These are phyloP conservation scores for Coniochaeta hoffmannii DNA, from an alignment of 2,329 filamentous ascomycete genomes.

Conservation along the genomic window DNA sequence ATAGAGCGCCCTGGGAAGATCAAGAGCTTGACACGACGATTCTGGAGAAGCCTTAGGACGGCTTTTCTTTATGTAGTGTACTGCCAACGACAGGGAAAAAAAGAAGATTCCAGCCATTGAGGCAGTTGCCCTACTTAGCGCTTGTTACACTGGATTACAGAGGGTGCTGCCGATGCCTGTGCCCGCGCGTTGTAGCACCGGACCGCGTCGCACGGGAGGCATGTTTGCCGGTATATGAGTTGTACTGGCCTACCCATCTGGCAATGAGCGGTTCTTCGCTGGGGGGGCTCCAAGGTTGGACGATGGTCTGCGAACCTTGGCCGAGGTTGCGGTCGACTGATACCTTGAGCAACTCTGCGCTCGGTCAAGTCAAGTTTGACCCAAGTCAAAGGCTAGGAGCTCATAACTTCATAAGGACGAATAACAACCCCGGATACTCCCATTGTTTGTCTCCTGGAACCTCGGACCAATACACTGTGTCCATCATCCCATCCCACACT, in stretches of 20 bases:
- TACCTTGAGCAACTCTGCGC: not conserved
- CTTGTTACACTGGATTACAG: too few species aligned
- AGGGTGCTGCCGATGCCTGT: not conserved
- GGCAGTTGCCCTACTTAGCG: not conserved
- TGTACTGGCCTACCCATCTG: not conserved
- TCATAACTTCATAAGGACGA: not conserved
- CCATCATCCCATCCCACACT: not conserved
- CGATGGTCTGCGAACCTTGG: not conserved
- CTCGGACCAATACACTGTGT: not conserved
- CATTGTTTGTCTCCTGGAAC: not conserved
- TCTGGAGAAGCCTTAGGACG: not conserved
- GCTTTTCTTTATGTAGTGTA: not conserved
- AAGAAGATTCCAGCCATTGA: not conserved
- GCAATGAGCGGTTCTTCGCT: not conserved
- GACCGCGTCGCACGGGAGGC: not conserved
- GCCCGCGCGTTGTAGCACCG: not conserved
- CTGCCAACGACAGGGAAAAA: too few species aligned
- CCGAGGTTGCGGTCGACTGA: not conserved
- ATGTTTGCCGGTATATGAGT: not conserved
- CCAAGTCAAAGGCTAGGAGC: not conserved
- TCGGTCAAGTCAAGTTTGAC: not conserved
- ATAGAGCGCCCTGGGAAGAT: not conserved
- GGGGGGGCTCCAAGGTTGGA: not conserved
- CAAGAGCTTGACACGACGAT: conserved; percentile 1
- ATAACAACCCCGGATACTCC: not conserved